Percentiles rank a stretch among this genome's conserved stretches.
Evolutionary conservation across 345 rosid genomes (phyloP).

Genomic region (Eucalyptus curtisii): DNA sequence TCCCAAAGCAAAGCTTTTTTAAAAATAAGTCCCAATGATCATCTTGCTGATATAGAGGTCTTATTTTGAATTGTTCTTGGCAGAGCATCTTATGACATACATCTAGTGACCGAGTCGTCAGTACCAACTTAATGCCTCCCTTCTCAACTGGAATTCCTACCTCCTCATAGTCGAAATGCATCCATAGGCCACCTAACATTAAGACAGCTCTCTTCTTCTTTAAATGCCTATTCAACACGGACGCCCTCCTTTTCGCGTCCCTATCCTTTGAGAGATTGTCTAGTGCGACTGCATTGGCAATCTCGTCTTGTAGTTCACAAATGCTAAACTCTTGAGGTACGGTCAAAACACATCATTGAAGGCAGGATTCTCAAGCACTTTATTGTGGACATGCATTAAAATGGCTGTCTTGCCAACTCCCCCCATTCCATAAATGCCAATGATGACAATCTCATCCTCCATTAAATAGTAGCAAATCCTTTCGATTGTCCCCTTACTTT

Average conservation of each 20-base stretch:
- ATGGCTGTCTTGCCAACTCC: background rate
- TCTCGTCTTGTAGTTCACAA: background rate
- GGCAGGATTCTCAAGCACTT: background rate
- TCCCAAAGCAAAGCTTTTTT: accelerated
- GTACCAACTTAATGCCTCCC: background rate
- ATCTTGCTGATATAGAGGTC: accelerated
- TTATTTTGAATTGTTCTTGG: background rate
- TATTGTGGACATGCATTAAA: background rate
- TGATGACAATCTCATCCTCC: accelerated
- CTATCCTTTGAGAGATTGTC: background rate
- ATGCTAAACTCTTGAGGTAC: background rate
- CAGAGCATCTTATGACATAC: background rate
- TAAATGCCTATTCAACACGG: background rate
- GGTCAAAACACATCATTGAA: background rate
- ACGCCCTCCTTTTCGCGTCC: background rate
- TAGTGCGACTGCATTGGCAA: background rate
- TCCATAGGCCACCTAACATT: accelerated
- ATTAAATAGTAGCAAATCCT: background rate
- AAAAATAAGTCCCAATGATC: accelerated
- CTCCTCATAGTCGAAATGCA: background rate
- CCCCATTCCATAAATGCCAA: background rate
- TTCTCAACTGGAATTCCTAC: background rate
- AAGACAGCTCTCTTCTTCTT: background rate
- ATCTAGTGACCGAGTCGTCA: background rate
- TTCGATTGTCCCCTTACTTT: accelerated